Conservation (phyloP, 2,329 filamentous ascomycete species). For the Fonsecaea monophora region DNA sequence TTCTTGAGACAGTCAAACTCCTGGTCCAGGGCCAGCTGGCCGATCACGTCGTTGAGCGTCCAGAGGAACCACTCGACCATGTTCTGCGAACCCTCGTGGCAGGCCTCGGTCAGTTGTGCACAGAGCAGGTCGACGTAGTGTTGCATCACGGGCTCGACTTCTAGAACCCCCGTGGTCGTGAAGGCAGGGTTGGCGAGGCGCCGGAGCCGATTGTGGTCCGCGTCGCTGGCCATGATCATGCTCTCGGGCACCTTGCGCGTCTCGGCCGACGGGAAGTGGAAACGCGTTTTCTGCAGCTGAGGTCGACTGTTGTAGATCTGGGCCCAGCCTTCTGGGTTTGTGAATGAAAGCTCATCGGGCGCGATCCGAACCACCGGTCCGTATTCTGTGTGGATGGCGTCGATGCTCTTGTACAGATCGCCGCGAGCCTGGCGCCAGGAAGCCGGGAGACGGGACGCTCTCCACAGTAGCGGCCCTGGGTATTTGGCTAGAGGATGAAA, state of each 20-base stretch:
- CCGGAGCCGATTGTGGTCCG: constrained; percentile 43
- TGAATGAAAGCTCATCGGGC: constrained; percentile 44
- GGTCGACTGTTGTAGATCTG: constrained; percentile 43
- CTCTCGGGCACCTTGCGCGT: constrained; percentile 20
- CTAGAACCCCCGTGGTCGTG: constrained; percentile 49
- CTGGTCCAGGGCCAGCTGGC: constrained; percentile 45
- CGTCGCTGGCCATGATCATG: constrained; percentile 27
- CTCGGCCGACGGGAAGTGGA: constrained; percentile 22
- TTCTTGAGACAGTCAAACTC: constrained; percentile 44
- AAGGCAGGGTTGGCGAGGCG: constrained; percentile 50
- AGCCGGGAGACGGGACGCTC: constrained; percentile 26
- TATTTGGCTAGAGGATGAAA: constrained; percentile 28
- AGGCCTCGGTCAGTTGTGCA: constrained; percentile 14
- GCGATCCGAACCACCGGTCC: constrained; percentile 44
- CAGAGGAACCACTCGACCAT: constrained; percentile 46
- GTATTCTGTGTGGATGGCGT: constrained; percentile 42
- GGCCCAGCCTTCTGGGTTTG: constrained; percentile 42
- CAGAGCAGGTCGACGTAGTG: constrained; percentile 30
- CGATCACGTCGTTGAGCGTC: constrained; percentile 53
- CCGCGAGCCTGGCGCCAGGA: constrained; percentile 27
- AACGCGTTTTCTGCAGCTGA: constrained; percentile 27
- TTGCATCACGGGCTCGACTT: constrained; percentile 45
- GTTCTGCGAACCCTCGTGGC: constrained; percentile 20
- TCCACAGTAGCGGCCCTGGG: constrained; percentile 27
- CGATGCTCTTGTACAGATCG: constrained; percentile 27